Conservation (phyloP, 345 rosid genomes). For the Mangifera indica region DNA sequence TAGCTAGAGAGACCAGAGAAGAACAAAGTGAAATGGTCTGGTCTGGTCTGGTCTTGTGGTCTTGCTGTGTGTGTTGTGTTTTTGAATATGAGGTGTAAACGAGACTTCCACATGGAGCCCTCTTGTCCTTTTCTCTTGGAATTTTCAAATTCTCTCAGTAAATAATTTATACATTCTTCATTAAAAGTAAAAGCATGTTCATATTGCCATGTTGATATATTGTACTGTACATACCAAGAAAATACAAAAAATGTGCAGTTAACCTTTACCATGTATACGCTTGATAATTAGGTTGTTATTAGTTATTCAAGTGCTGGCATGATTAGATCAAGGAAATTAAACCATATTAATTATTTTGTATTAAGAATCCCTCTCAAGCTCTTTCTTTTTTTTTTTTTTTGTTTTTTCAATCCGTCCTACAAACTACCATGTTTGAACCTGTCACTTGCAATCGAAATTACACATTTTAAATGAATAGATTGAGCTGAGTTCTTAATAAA, state of each 20-base stretch:
- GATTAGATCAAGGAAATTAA: background rate
- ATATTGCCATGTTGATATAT: background rate
- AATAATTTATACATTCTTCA: background rate
- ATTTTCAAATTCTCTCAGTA: constrained; percentile 43
- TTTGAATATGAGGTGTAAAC: constrained; percentile 35
- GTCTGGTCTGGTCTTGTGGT: constrained; percentile 23
- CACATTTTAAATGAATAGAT: too few relatives aligned
- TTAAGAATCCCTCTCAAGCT: too few relatives aligned
- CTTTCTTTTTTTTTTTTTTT: too few relatives aligned
- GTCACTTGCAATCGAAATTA: too few relatives aligned
- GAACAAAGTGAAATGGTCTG: constrained; percentile 35
- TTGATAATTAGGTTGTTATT: too few relatives aligned
- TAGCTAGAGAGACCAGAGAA: constrained; percentile 21
- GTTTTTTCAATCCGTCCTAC: too few relatives aligned
- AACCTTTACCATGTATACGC: too few relatives aligned
- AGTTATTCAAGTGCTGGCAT: too few relatives aligned
- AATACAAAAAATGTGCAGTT: background rate
- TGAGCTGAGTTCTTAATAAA: too few relatives aligned
- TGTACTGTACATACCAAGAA: background rate
- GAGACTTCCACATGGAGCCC: constrained; percentile 54
- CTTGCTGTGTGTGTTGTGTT: constrained; percentile 17
- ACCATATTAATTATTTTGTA: constrained; percentile 1
- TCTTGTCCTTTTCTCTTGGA: constrained; percentile 75
- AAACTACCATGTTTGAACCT: too few relatives aligned
- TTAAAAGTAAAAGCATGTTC: background rate